These are phyloP conservation scores for Chaetomium olivaceum DNA, from an alignment of 2,329 filamentous ascomycete species.

Conservation along the genomic window DNA sequence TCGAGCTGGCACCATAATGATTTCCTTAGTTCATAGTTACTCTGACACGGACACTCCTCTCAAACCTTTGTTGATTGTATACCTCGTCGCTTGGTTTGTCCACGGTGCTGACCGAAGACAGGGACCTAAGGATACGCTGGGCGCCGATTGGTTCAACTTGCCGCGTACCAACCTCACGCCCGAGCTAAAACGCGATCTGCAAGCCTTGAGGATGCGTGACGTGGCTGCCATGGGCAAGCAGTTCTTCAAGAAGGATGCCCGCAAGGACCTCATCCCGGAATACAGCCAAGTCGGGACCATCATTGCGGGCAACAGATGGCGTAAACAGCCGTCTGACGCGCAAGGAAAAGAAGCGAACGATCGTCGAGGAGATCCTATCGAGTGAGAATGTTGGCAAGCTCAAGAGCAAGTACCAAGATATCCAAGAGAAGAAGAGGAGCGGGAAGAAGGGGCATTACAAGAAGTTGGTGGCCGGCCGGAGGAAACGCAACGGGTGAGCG, in stretches of 20 bases:
- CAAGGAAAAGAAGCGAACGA: conserved; percentile 82
- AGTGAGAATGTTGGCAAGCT: conserved; percentile 70
- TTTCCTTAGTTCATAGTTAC: conserved; percentile 68
- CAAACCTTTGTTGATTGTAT: conserved; percentile 42
- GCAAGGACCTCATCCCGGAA: conserved; percentile 70
- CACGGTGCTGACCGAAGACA: conserved; percentile 33
- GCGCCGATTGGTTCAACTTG: conserved; percentile 82
- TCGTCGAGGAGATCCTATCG: conserved; percentile 81
- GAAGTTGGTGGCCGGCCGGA: conserved; percentile 58
- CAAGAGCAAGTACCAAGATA: conserved; percentile 82
- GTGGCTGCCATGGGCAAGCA: conserved; percentile 80
- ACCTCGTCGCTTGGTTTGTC: conserved; percentile 14
- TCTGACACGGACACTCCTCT: conserved; percentile 51
- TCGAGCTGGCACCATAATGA: conserved; percentile 65
- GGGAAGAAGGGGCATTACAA: conserved; percentile 92
- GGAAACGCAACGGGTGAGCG: conserved; percentile 32
- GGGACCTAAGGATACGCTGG: conserved; percentile 60
- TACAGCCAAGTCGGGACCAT: conserved; percentile 89
- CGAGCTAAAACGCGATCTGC: conserved; percentile 83
- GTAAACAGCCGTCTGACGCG: conserved; percentile 78
- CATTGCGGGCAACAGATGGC: conserved; percentile 85
- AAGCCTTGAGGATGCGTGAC: conserved; percentile 84
- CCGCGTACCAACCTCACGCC: conserved; percentile 82
- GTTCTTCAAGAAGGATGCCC: conserved; percentile 84
- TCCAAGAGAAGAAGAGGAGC: conserved; percentile 78